A percentile compares a stretch with the other conserved stretches of the same genome.
phyloP scores from a whole-genome alignment of 2,329 filamentous ascomycete genomes.

The Claviceps sp. region DNA sequence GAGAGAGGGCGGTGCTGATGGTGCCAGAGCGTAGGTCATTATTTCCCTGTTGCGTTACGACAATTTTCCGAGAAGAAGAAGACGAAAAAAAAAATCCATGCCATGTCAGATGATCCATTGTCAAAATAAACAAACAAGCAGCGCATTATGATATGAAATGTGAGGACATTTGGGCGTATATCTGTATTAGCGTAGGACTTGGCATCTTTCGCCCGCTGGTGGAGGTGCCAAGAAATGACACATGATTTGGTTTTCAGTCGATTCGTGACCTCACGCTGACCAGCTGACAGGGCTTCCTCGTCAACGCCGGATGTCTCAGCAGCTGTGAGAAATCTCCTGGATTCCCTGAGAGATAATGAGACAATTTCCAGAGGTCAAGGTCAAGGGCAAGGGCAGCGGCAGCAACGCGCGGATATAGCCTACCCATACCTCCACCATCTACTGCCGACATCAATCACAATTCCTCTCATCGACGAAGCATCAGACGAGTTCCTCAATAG shows the following conservation, averaged over 20 bases:
- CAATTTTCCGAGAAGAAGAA: constrained; percentile 8
- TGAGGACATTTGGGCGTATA: constrained; percentile 8
- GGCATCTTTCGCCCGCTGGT: constrained; percentile 13
- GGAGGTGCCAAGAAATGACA: constrained; percentile 10
- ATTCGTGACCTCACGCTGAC: constrained; percentile 26
- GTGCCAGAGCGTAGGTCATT: constrained; percentile 95
- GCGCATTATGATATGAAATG: constrained; percentile 3
- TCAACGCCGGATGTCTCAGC: constrained; percentile 55
- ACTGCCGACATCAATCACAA: constrained; percentile 61
- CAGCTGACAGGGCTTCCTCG: constrained; percentile 41
- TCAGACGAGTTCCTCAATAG: constrained; percentile 56
- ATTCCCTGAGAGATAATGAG: constrained; percentile 55
- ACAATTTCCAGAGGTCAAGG: constrained; percentile 24
- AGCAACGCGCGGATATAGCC: constrained; percentile 35
- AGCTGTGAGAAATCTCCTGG: constrained; percentile 77
- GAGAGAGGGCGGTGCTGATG: constrained; percentile 87
- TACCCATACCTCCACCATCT: constrained; percentile 83
- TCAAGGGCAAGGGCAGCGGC: constrained; percentile 15
- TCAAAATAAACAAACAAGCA: constrained; percentile 2
- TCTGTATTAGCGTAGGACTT: constrained; percentile 17
- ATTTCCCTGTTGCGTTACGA: constrained; percentile 17
- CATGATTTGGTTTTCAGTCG: background rate
- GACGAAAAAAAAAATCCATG: background rate
- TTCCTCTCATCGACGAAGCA: constrained; percentile 57
- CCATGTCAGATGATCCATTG: constrained; percentile 1